phyloP scores from a whole-genome alignment of 2,329 filamentous ascomycete genomes.

The Cladosporium velox region DNA sequence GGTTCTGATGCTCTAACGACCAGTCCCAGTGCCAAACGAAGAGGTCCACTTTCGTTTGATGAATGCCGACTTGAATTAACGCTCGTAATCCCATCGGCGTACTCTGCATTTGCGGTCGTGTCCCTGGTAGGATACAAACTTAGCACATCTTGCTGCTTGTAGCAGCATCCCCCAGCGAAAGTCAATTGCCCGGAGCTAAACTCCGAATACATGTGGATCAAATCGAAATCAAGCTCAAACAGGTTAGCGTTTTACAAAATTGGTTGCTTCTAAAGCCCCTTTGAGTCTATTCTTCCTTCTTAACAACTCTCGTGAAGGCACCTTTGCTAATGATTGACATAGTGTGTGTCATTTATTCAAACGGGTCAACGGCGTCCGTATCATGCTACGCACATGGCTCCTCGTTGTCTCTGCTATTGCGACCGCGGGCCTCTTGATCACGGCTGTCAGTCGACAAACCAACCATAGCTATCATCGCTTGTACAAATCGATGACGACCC shows the following conservation, averaged over 20 bases:
- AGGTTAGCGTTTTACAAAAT: neutral
- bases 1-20: neutral
- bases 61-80: accelerated
- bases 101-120: neutral
- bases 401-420: neutral
- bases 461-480: neutral
- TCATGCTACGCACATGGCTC: neutral
- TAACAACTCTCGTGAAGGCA: neutral
- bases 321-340: neutral
- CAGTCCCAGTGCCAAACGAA: neutral
- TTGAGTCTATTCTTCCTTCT: neutral
- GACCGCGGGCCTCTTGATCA: neutral
- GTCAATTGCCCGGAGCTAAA: neutral
- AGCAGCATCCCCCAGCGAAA: too few species aligned
- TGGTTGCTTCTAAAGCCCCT: neutral
- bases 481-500: neutral
- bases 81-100: neutral
- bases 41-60: neutral
- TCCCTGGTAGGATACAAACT: neutral
- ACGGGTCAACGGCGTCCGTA: neutral
- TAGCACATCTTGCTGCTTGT: neutral
- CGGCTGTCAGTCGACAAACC: neutral
- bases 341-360: neutral
- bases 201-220: neutral
- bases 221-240: neutral